Base-by-base conservation (phyloP, 2,329 filamentous ascomycete genomes). In the Laburnicola sp. region DNA sequence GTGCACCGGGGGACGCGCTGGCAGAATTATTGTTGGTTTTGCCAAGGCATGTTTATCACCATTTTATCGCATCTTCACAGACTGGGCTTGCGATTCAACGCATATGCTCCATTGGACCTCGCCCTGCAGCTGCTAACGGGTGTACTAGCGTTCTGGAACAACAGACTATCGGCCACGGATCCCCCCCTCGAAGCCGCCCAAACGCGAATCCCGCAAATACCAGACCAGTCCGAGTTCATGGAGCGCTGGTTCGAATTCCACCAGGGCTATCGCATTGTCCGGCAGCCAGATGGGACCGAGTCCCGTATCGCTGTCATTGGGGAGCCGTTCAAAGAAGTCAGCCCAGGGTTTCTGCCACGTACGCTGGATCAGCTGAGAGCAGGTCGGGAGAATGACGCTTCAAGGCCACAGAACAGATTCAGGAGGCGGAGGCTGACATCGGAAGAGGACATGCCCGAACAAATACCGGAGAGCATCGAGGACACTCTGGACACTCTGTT, bases 21-120 rank as follows among this genome's bases (percentile, higher is more conserved):
- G 77, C 75, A 80, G 57, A 66, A 75, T 48, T 80, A 80, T 51
- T 80, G 78, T 56, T 79, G 77, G 77, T 78, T 75, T 56, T 80
- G 78, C 54, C 76, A 76, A 64, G 71, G 74, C 72, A 56, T 10
- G 44, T 28, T 26, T 6, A n/a, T 26, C 31, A 30, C 28, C 28
- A 30, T 7, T 11, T 23, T 6, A 34, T 10, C 28, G 8, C 28
- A 7, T 21, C 23, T n/a, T 23, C 11, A 4, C 9, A 8, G 26
- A 3, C 28, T 26, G 22, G 30, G 35, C n/a, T 45, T 39, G 39
- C 32, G 46, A 34, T 5, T 21, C 26, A 45, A 21, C 9, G 16
- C 3, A 28, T 2, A 3, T n/a, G 4, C 16, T 27, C 28, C 16
- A 36, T 26, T 32, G 34, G 35, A 3, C 22, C 21, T n/a, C 44